Evolutionary conservation across 202 grass and related monocot species (phyloP), one percentile per base, ranked within the genome.

Genomic region (Digitaria exilis): DNA sequence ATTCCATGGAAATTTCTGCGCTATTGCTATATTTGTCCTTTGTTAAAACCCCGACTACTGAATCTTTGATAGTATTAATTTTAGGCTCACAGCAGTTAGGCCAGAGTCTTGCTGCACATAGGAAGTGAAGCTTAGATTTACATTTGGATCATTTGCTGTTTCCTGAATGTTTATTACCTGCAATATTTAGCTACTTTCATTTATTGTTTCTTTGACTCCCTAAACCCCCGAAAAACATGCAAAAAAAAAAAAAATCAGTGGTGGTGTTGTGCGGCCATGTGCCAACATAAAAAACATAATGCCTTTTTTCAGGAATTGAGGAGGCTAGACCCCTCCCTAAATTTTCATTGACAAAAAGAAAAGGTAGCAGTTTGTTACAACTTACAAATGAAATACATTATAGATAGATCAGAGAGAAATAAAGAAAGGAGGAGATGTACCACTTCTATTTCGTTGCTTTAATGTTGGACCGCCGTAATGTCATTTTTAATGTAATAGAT

Each of bases 21-120:
- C 60, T 70, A 50, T 37, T 68, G 2, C 73, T 51, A 54, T 55
- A 54, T 73, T 35, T 73, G 5, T 73, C 30, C 29, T 71, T 15
- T n/a, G 29, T 31, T 70, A 71, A 80, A 68, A 75, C 29, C 11
- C 12, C 51, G 45, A 46, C 43, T 82, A 50, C 60, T 54, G 24
- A 42, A 68, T 57, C 41, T n/a, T 41, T 74, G 31, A 80, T 42
- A 68, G 10, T 68, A 30, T 41, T 75, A 26, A 11, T 30, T n/a
- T 46, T 59, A 67, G n/a, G 26, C 29, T 9, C 21, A 24, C 52
- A 87, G 9, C 54, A 78, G 16, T 4, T 65, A 65, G 13, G 44
- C 19, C 52, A 73, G 60, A 67, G 17, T 52, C 3, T 72, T 54
- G 12, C 44, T 71, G 43, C 44, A 11, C 16, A 3, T 72, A 29